Base-by-base conservation (phyloP, 768 basidiomycete species). In the Termitomyces sp. region DNA sequence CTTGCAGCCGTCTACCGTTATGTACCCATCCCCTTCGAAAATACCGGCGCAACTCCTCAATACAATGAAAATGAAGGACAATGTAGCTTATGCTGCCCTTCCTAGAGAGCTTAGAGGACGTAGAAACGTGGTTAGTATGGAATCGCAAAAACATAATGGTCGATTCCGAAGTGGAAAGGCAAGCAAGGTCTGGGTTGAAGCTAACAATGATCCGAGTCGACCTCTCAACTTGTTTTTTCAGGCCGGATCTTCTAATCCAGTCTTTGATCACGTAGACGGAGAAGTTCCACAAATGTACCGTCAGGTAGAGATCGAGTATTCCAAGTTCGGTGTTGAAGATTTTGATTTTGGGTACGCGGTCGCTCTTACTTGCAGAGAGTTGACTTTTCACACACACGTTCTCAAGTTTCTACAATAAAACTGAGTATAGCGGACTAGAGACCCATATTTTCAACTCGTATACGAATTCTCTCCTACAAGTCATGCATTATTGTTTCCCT, bases 381-480 rank as follows among this genome's bases (percentile, higher is more conserved):
- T 16, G 32, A 3, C 20, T n/a, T 32, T 48, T 30, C 47, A 36
- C 16, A 10, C 44, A 16, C 32, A 32, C 10, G 13, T 5, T 46
- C 33, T 59, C 2, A 59, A 95, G 94, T 2, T 98, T 92, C 70
- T 98, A 94, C 74, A 99, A 99, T 71, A 86, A 85, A 67, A 98
- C 97, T 0, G 69, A 81, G 20, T 93, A 82, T 65, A 95, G 93
- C 55, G 97, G 97, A 5, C 78, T 99, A 47, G 96, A 99, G 69
- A 97, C 96, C 0, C 94, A 98, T 68, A 98, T 99, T 57, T 78
- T 93, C 45, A 96, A 98, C 70, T 99, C 94, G 5, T 99, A 98
- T 73, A 96, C 95, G 16, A 99, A 99, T 67, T 75, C 91, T 1
- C 70, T 97, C 32, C 72, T 96, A 1, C 95, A 99, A 70, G 83